phyloP scores from a whole-genome alignment of 2,329 filamentous ascomycete genomes.

The Penicillium sclerotigenum region DNA sequence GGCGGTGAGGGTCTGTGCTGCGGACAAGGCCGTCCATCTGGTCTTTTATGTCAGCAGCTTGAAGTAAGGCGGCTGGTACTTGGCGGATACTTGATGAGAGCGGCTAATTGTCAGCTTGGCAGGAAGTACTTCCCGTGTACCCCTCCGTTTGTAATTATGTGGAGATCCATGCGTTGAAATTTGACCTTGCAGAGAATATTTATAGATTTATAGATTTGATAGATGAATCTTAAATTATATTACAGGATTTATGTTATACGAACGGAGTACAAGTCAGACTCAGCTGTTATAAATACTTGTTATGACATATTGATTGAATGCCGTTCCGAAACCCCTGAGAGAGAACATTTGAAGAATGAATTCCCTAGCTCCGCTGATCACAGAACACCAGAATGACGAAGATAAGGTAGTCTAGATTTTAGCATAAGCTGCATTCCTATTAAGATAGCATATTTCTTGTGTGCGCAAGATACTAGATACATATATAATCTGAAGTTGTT shows the following conservation, averaged over 20 bases:
- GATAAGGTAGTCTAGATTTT: neutral
- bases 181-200: constrained; percentile 9
- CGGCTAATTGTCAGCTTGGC: neutral
- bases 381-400: neutral
- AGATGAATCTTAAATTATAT: constrained; percentile 5
- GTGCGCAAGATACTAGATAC: neutral
- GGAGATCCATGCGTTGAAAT: constrained; percentile 8
- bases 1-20: constrained; percentile 11
- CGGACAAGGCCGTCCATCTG: neutral
- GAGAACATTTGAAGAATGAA: neutral
- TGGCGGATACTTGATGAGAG: neutral
- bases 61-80: neutral
- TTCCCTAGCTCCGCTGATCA: constrained; percentile 7
- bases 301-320: neutral
- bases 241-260: neutral
- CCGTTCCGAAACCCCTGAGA: constrained; percentile 7
- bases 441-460: neutral
- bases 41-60: constrained; percentile 3
- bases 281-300: neutral
- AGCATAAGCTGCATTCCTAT: neutral
- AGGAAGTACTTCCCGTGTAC: neutral
- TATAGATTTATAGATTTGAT: constrained; percentile 8
- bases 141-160: neutral
- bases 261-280: neutral
- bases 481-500: no score